Evolutionary conservation across 2,329 filamentous ascomycete species (phyloP).

Genomic region (Sporothrix sp.): DNA sequence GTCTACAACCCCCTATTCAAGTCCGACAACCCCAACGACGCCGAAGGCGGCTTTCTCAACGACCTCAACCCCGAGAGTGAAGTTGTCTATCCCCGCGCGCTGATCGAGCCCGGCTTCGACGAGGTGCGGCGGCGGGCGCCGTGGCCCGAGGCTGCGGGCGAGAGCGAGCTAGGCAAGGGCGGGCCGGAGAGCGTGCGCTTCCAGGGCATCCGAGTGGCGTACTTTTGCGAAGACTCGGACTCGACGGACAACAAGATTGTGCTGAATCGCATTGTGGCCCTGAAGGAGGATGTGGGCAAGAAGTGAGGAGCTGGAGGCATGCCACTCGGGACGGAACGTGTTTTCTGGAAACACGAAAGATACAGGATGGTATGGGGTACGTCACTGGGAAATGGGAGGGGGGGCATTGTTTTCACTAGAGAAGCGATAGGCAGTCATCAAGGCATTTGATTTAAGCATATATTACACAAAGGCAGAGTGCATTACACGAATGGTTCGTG

Average conservation of each 20-base stretch:
- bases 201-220: constrained; percentile 82
- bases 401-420: too few species aligned
- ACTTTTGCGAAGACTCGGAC: constrained; percentile 72
- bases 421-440: too few species aligned
- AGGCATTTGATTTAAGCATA: too few species aligned
- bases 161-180: constrained; percentile 49
- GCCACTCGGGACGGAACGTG: not conserved
- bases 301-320: constrained; percentile 14
- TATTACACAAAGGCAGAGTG: too few species aligned
- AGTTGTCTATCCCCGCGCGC: constrained; percentile 63
- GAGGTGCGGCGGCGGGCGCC: constrained; percentile 65
- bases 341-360: too few species aligned
- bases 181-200: constrained; percentile 73
- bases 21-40: constrained; percentile 68
- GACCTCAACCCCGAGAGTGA: constrained; percentile 82
- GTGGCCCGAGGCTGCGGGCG: constrained; percentile 72
- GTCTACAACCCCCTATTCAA: constrained; percentile 80
- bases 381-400: too few species aligned
- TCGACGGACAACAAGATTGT: constrained; percentile 71
- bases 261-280: constrained; percentile 80
- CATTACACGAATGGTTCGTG: too few species aligned
- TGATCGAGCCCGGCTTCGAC: constrained; percentile 75
- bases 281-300: constrained; percentile 82
- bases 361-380: too few species aligned
- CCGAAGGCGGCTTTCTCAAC: constrained; percentile 69